A percentile compares a stretch with the other conserved stretches of the same genome.
Evolutionary conservation across 257 asterid species (phyloP).

Genomic region (Petunia secreta): DNA sequence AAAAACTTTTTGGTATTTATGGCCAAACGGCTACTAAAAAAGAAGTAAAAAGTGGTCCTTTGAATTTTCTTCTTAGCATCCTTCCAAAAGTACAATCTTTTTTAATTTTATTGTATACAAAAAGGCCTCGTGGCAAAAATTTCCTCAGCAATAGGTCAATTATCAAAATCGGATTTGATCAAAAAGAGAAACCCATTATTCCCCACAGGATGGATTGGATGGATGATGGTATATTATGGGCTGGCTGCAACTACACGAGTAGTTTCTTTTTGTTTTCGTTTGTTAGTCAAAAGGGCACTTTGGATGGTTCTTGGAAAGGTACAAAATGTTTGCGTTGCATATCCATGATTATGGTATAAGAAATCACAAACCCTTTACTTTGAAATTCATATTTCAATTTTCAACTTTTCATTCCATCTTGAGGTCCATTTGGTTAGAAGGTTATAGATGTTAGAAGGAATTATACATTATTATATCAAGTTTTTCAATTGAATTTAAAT

Average conservation of each 20-base stretch:
- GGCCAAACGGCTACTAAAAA: constrained; percentile 31
- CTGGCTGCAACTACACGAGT: constrained; percentile 12
- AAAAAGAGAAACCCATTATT: background rate
- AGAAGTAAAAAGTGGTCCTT: background rate
- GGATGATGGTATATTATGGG: constrained; percentile 23
- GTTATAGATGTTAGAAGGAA: no score
- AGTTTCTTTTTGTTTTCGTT: constrained; percentile 17
- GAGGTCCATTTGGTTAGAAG: no score
- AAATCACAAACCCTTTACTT: no score
- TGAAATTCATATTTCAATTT: no score
- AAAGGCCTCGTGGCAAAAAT: constrained; percentile 10
- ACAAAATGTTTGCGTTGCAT: constrained; percentile 18
- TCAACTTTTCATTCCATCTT: no score
- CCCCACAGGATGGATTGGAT: constrained; percentile 1
- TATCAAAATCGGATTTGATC: background rate
- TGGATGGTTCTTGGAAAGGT: constrained; percentile 28
- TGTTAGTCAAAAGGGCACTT: constrained; percentile 30
- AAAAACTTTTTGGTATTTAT: no score
- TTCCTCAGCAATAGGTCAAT: background rate
- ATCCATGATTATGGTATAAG: background rate
- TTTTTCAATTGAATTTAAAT: no score
- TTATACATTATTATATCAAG: no score
- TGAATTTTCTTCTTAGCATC: constrained; percentile 24
- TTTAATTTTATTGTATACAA: constrained; percentile 21
- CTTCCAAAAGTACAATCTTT: constrained; percentile 39